Base-by-base conservation (phyloP, 495 filamentous ascomycete genomes). In the Lichina pygmaea region DNA sequence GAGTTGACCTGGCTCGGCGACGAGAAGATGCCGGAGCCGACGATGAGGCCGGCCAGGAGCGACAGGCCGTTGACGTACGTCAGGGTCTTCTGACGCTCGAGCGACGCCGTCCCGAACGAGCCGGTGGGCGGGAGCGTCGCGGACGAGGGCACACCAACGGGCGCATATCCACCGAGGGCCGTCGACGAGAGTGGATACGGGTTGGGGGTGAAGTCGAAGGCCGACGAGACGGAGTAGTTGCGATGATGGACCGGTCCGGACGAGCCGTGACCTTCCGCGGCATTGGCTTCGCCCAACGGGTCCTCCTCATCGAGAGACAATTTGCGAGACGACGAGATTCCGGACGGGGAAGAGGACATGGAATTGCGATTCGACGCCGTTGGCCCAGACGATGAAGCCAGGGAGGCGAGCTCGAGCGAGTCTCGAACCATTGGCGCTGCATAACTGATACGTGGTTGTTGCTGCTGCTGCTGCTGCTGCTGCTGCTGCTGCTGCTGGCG, bases 21-120 rank as follows among this genome's bases (percentile, higher is more conserved):
- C 8, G 83, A 86, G 61, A 97, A 97, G 53, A 97, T 94, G 2
- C 89, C 89, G 13, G 81, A 86, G n/a, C 89, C 89, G 52, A 97
- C 95, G 57, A 94, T 89, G 42, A 97, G 54, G 6, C 91, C 86
- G 8, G 95, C 71, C 13, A 95, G 77, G 13, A 97, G 63, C 13
- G 82, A 86, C 34, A 97, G 58, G 0, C 91, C 86, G 60, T 95
- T 97, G 33, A 94, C 55, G 52, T 86, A 95, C 12, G 91, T 93
- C 54, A 97, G 58, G 0, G 82, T 86, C 64, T 97, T 97, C 61
- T 92, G 80, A 55, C 82, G 84, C 63, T 97, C 89, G 49, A 97
- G 60, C 8, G 76, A 79, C 15, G 59, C 69, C 47, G 55, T 58
- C 33, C 70, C 66, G 7, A 63, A 62, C 6, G 68, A 54, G 24